Base-by-base conservation (phyloP, 2,329 filamentous ascomycete genomes). In the Paradendryphiella salina region DNA sequence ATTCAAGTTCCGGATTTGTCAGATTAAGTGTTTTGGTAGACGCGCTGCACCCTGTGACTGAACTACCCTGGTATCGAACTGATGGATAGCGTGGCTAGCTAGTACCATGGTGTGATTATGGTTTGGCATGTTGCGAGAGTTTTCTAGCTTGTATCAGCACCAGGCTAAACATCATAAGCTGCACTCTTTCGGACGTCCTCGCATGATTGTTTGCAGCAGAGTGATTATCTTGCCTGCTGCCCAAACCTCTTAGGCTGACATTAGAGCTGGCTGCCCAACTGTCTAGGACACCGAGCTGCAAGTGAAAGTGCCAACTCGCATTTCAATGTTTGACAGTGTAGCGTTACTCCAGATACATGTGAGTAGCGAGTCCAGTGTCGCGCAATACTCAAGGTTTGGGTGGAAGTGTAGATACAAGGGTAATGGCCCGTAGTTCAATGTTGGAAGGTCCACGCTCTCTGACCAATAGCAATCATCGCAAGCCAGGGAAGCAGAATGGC, bases 401-500 rank as follows among this genome's bases (percentile, higher is more conserved):
- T 28, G n/a, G 9, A 15, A 13, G 26, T 38, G 20, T 29, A 39
- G 29, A 21, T 8, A 20, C 14, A 32, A 31, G 33, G 13, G 21
- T 20, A 33, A 17, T 35, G 17, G 31, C 32, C n/a, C 20, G 15
- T 34, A 15, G 38, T 44, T 38, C 29, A 43, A 56, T 41, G 40
- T 43, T 20, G 21, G 32, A 23, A 33, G 18, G 26, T 42, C 20
- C 20, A 42, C 23, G 23, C 9, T 10, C n/a, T 11, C 20, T 31
- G 35, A 26, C 52, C 44, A 52, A 55, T 55, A 14, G 17, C 26
- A 32, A 34, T 41, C n/a, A 28, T 26, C 26, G 11, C 26, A 17
- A 44, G 17, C 17, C 33, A 10, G 20, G 38, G 28, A 37, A 49
- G 32, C 44, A 42, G 34, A 23, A 28, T 48, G 49, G 52, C 55